A percentile compares a stretch with the other conserved stretches of the same genome.
phyloP scores from a whole-genome alignment of 1,139 yeast species.

The Suhomyces wounanorum region DNA sequence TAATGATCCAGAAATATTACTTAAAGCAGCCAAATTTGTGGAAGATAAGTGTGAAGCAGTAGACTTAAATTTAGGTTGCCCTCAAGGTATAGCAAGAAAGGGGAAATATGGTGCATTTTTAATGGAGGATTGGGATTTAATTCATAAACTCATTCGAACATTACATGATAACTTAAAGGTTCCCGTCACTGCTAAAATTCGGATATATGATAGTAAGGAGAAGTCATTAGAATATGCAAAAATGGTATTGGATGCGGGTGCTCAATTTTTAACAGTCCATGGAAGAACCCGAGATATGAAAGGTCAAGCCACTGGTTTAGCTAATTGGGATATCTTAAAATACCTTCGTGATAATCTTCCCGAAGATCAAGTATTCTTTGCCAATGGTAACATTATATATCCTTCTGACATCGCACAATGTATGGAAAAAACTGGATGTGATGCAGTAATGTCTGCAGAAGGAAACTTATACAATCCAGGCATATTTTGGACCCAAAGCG shows the following conservation, averaged over 20 bases:
- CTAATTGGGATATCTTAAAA: conserved; percentile 83
- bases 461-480: conserved; percentile 95
- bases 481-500: conserved; percentile 62
- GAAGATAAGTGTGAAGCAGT: conserved; percentile 91
- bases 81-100: conserved; percentile 93
- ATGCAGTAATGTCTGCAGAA: conserved; percentile 98
- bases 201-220: conserved; percentile 84
- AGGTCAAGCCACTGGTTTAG: conserved; percentile 93
- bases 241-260: conserved; percentile 92
- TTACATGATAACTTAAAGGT: conserved; percentile 73
- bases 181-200: conserved; percentile 94
- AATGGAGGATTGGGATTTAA: conserved; percentile 96
- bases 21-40: conserved; percentile 80
- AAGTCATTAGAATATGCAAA: conserved; percentile 86
- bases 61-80: conserved; percentile 94
- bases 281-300: conserved; percentile 97
- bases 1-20: conserved; percentile 81
- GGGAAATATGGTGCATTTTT: conserved; percentile 95
- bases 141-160: conserved; percentile 67
- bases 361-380: conserved; percentile 80
- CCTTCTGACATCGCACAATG: conserved; percentile 79
- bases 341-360: conserved; percentile 82
- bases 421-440: conserved; percentile 61
- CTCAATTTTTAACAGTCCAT: conserved; percentile 91
- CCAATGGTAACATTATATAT: conserved; percentile 89